phyloP scores from a whole-genome alignment of 345 rosid genomes.

The Draba incana region DNA sequence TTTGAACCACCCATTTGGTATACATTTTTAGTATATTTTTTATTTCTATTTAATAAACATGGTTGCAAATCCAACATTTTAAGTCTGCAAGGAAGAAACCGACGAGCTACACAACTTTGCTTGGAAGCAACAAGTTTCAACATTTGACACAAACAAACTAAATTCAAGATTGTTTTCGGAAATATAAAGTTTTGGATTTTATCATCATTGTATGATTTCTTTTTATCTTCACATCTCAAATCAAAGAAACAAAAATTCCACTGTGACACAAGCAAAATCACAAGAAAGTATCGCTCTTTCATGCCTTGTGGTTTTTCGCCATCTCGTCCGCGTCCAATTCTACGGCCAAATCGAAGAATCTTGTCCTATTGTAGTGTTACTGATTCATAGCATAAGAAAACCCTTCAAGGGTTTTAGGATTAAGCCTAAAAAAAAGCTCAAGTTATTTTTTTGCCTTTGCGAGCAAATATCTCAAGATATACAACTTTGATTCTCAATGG shows the following conservation, averaged over 20 bases:
- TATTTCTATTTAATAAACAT: too few species aligned
- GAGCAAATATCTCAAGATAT: too few species aligned
- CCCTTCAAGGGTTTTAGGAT: neutral
- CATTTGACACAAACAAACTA: constrained; percentile 2
- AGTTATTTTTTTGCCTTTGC: too few species aligned
- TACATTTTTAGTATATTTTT: too few species aligned
- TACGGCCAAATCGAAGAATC: constrained; percentile 80
- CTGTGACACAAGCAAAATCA: neutral
- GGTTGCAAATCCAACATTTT: too few species aligned
- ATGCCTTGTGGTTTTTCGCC: constrained; percentile 76
- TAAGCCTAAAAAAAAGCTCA: too few species aligned
- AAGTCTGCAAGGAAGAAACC: too few species aligned
- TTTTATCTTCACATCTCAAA: constrained; percentile 18
- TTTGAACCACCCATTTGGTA: too few species aligned
- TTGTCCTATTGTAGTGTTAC: constrained; percentile 58
- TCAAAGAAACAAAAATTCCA: constrained; percentile 26
- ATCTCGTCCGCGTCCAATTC: constrained; percentile 95
- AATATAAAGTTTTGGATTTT: constrained; percentile 9
- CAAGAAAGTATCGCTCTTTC: constrained; percentile 28
- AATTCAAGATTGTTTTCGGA: neutral
- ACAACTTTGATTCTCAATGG: too few species aligned
- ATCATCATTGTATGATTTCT: constrained; percentile 22
- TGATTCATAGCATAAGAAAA: constrained; percentile 35
- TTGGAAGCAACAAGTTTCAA: too few species aligned
- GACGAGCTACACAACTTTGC: too few species aligned